These are phyloP conservation scores for Magnolia sinica DNA, from an alignment of 164 flowering plant genomes.

Conservation along the genomic window DNA sequence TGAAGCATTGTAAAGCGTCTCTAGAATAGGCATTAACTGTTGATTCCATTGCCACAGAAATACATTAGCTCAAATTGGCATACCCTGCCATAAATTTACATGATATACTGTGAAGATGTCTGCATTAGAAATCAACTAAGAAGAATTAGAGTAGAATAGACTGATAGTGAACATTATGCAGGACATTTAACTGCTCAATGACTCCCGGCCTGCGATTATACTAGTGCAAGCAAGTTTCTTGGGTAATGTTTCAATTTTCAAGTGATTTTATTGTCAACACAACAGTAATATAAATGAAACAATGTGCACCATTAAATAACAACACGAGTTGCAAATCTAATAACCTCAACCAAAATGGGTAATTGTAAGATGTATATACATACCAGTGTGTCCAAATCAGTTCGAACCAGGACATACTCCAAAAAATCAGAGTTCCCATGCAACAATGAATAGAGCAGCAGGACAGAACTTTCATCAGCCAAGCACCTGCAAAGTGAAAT, in stretches of 20 bases:
- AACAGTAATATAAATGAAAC: too few relatives aligned
- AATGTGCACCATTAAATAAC: not conserved
- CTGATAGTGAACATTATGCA: not conserved
- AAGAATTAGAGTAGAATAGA: not conserved
- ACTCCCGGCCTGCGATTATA: not conserved
- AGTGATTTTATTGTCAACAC: too few relatives aligned
- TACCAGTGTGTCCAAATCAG: slow-evolving; percentile 98
- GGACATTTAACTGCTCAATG: not conserved
- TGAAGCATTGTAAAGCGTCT: slow-evolving; percentile 83
- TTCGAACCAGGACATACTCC: slow-evolving; percentile 97
- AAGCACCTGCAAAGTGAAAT: slow-evolving; percentile 52
- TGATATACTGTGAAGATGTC: not conserved
- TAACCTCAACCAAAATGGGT: not conserved
- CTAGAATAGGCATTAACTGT: slow-evolving; percentile 95
- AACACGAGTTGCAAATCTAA: slow-evolving; percentile 1
- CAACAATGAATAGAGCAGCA: slow-evolving; percentile 79
- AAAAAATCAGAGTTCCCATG: slow-evolving; percentile 89
- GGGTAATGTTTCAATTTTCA: not conserved
- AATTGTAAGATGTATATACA: slow-evolving; percentile 16
- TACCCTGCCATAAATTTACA: not conserved
- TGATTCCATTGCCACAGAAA: slow-evolving; percentile 12
- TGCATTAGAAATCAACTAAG: not conserved
- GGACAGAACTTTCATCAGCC: slow-evolving; percentile 78
- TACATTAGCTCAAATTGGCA: not conserved
- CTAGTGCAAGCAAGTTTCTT: not conserved